Base-by-base conservation (phyloP, 257 asterid species). In the Fraxinus americana region DNA sequence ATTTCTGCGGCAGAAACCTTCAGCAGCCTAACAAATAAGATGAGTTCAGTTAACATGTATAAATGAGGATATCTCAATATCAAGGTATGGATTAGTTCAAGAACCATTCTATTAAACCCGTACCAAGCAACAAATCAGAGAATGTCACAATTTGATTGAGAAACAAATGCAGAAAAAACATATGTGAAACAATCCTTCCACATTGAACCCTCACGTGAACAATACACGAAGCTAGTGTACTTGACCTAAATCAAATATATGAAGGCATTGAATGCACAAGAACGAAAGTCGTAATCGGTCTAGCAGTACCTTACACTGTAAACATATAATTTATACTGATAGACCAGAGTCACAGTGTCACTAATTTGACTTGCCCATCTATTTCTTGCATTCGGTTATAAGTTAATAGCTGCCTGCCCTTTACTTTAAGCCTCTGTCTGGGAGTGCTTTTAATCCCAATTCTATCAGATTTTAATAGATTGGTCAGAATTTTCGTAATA, bases 1-100 rank as follows among this genome's bases (percentile, higher is more conserved):
- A 77, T 91, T 90, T 85, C 74, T 87, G 86, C 97, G 96, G 85
- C 98, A 93, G 83, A 95, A 95, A 78, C 99, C 98, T 88, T 95
- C 97, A 81, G 99, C 98, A 74, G 99, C 99, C 99, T 92, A 88
- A 81, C 59, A 79, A 79, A 77, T 74, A 68, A 81, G 80, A 27
- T 67, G 48, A 76, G 59, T 78, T 65, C 67, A 86, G 79, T 27
- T 68, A 72, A 75, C 77, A 67, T 57, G 45, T 5, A 77, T 29
- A 63, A 71, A 79, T 35, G 77, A 39, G 41, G 68, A 74, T 4
- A 61, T 61, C 32, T 25, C 68, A 14, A 52, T 13, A 52, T 41
- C n/a, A 72, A 50, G 74, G 75, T 45, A 70, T 39, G 78, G 63
- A 35, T 38, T 16, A 77, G 16, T 63, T 27, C 68, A 63, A 7